Evolutionary conservation across 225 moss, liverwort and hornwort genomes (phyloP).

Genomic region (Straminergon stramineum): DNA sequence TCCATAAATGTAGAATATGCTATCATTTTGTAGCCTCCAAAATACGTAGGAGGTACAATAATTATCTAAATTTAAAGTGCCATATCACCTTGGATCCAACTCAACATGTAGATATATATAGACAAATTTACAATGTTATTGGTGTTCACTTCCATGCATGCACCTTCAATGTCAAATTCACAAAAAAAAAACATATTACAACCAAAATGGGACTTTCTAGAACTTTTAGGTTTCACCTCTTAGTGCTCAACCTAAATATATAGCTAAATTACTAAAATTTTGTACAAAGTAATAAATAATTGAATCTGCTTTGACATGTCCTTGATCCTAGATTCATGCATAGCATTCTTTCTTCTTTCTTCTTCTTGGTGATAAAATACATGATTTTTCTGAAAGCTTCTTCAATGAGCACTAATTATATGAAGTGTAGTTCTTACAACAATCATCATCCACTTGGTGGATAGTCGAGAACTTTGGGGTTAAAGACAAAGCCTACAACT

Average conservation of each 20-base stretch:
- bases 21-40: background rate
- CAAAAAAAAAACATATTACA: background rate
- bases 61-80: too few species aligned
- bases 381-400: too few species aligned
- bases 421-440: too few species aligned
- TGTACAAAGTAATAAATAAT: too few species aligned
- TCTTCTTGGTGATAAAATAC: background rate
- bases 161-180: background rate
- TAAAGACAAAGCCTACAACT: background rate
- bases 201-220: background rate
- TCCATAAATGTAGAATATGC: too few species aligned
- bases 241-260: background rate
- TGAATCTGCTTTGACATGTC: rapidly evolving
- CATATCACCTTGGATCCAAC: background rate
- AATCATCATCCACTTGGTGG: too few species aligned
- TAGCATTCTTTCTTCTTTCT: background rate
- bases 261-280: background rate
- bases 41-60: too few species aligned
- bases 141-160: background rate
- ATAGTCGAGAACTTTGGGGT: background rate
- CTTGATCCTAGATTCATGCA: background rate
- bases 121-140: background rate
- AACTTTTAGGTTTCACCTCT: background rate
- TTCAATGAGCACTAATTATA: too few species aligned
- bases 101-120: too few species aligned